These are phyloP conservation scores for Noccaea caerulescens DNA, from an alignment of 345 rosid species.

Conservation along the genomic window DNA sequence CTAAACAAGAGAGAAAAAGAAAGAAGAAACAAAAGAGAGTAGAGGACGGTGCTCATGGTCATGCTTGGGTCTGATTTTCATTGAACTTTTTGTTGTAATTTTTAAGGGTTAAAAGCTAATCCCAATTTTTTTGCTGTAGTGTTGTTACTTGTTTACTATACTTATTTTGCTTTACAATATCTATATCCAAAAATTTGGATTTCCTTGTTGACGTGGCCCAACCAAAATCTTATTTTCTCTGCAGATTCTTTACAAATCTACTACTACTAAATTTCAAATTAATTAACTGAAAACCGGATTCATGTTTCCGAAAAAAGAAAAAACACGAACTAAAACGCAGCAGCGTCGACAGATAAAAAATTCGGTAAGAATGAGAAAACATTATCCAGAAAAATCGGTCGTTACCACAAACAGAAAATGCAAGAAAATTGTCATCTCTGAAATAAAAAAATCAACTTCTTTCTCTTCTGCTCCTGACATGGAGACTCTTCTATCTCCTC, in stretches of 20 bases:
- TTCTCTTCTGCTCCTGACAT: slow-evolving; percentile 15
- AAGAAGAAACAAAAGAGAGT: slow-evolving; percentile 67
- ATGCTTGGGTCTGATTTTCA: slow-evolving; percentile 43
- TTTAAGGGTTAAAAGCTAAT: neutral
- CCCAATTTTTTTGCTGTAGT: slow-evolving; percentile 24
- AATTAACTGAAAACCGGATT: too few relatives aligned
- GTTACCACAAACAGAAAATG: slow-evolving; percentile 7
- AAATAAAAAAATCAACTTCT: neutral
- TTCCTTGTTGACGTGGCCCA: slow-evolving; percentile 32
- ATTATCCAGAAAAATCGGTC: slow-evolving; percentile 26
- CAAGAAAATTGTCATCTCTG: neutral
- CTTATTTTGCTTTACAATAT: neutral
- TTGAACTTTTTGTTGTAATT: neutral
- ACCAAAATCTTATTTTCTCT: slow-evolving; percentile 27
- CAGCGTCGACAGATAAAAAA: neutral
- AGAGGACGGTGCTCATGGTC: slow-evolving; percentile 43
- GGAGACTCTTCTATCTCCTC: slow-evolving; percentile 36
- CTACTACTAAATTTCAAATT: too few relatives aligned
- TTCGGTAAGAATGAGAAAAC: neutral
- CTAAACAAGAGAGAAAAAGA: slow-evolving; percentile 58
- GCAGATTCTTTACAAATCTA: neutral
- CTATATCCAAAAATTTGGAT: slow-evolving; percentile 33
- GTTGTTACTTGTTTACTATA: neutral
- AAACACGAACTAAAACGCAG: neutral
- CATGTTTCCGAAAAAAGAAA: neutral